Conservation (phyloP, 805 yeast species). For the Barnettozyma pratensis region DNA sequence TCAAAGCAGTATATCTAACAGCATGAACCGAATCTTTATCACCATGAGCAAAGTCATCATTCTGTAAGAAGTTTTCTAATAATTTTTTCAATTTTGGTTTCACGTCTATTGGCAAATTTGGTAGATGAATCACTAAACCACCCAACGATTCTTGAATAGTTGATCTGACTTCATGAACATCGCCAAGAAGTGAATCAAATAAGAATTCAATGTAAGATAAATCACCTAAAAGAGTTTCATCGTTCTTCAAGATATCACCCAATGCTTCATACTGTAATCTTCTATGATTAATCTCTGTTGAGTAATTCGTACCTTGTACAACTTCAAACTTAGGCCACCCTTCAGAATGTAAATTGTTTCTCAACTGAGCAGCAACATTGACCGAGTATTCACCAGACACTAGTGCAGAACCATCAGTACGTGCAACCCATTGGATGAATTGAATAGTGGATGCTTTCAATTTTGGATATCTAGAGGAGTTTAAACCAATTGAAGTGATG, state of each 20-base stretch:
- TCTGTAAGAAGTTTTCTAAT: slow-evolving; percentile 32
- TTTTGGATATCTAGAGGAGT: slow-evolving; percentile 41
- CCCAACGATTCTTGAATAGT: slow-evolving; percentile 71
- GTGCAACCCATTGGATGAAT: slow-evolving; percentile 59
- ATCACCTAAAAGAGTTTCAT: slow-evolving; percentile 38
- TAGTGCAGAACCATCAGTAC: slow-evolving; percentile 20
- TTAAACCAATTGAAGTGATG: slow-evolving; percentile 56
- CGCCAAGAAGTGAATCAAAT: slow-evolving; percentile 65
- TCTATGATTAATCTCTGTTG: slow-evolving; percentile 39
- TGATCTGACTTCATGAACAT: slow-evolving; percentile 53
- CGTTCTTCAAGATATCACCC: slow-evolving; percentile 55
- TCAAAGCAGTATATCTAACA: slow-evolving; percentile 59
- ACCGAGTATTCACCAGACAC: slow-evolving; percentile 28
- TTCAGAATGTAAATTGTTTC: slow-evolving; percentile 45
- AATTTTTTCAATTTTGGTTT: slow-evolving; percentile 38
- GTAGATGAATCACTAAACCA: slow-evolving; percentile 46
- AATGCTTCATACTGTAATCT: slow-evolving; percentile 72
- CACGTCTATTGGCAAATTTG: slow-evolving; percentile 31
- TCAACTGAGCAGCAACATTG: slow-evolving; percentile 47
- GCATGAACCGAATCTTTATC: slow-evolving; percentile 36
- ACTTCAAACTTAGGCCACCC: slow-evolving; percentile 55
- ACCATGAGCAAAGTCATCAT: slow-evolving; percentile 26
- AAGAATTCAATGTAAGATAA: slow-evolving; percentile 57
- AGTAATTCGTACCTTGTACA: slow-evolving; percentile 32
- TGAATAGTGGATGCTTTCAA: slow-evolving; percentile 53